phyloP scores from a whole-genome alignment of 2,329 filamentous ascomycete species.

The Amphichorda felina region DNA sequence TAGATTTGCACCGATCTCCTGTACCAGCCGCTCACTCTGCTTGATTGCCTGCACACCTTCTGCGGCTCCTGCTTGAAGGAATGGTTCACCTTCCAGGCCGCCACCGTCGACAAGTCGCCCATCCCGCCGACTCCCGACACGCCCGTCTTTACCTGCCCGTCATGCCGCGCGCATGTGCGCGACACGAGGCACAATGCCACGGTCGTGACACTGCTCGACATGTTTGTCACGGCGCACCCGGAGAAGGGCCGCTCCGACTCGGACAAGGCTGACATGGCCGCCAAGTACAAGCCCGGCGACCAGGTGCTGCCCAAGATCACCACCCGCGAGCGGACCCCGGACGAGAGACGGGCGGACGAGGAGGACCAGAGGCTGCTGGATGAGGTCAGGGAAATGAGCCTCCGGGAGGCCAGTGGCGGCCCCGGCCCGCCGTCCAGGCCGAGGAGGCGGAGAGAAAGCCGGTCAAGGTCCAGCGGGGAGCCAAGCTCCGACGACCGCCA shows the following conservation, averaged over 20 bases:
- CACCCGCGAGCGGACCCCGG: constrained; percentile 34
- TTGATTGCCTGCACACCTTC: constrained; percentile 92
- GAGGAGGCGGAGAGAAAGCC: constrained; percentile 19
- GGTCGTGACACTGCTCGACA: constrained; percentile 79
- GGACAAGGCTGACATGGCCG: constrained; percentile 67
- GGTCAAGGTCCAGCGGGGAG: constrained; percentile 12
- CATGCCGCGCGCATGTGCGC: constrained; percentile 78
- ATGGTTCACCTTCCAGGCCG: constrained; percentile 81
- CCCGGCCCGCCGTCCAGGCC: constrained; percentile 16
- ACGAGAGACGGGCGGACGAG: constrained; percentile 44
- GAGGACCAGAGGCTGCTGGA: constrained; percentile 60
- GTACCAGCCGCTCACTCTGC: constrained; percentile 79
- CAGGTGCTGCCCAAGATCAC: constrained; percentile 58
- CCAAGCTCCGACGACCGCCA: constrained; percentile 9
- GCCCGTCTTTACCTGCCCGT: constrained; percentile 71
- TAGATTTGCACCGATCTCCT: constrained; percentile 96
- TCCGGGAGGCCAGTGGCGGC: constrained; percentile 52
- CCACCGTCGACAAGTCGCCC: constrained; percentile 38
- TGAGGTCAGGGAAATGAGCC: constrained; percentile 60
- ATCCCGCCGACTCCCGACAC: constrained; percentile 34
- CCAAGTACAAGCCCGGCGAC: constrained; percentile 72
- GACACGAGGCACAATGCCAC: constrained; percentile 85
- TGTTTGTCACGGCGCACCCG: constrained; percentile 73
- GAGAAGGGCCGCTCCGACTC: constrained; percentile 54
- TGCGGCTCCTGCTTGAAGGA: constrained; percentile 92